phyloP scores from a whole-genome alignment of 176 grass and related monocot genomes.

The Stipa capillata region DNA sequence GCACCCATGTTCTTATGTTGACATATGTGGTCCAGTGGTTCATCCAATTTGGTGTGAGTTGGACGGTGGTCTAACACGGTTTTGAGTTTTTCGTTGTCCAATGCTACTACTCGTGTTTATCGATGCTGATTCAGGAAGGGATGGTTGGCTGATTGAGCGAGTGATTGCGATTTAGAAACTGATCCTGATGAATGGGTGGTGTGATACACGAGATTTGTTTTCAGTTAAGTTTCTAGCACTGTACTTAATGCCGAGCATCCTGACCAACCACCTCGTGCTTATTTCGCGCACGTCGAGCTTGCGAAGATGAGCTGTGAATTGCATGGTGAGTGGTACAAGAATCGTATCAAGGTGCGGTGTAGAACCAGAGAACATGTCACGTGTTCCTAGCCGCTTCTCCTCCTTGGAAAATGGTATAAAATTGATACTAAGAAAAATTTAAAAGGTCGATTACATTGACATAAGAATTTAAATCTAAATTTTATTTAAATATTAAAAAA shows the following conservation, averaged over 20 bases:
- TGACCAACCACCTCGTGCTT: neutral
- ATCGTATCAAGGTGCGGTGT: neutral
- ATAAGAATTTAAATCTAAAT: no score
- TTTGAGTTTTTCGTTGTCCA: no score
- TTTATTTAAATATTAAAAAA: no score
- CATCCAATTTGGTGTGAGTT: neutral
- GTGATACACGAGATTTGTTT: constrained; percentile 23
- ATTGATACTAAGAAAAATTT: no score
- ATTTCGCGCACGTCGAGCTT: neutral
- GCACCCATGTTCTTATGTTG: neutral
- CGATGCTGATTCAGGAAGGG: neutral
- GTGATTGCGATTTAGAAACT: neutral
- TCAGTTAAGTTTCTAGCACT: no score
- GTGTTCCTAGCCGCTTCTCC: no score
- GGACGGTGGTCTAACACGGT: no score
- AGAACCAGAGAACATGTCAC: no score
- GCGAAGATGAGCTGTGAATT: neutral
- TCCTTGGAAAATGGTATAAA: no score
- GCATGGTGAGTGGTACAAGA: neutral
- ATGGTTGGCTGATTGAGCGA: neutral
- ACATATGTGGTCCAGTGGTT: no score
- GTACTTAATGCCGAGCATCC: neutral
- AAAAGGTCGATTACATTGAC: no score
- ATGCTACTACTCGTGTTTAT: neutral
- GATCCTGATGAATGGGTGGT: neutral